These are phyloP conservation scores for Sporisorium scitamineum DNA, from an alignment of 1,284 basidiomycete species.

Conservation along the genomic window DNA sequence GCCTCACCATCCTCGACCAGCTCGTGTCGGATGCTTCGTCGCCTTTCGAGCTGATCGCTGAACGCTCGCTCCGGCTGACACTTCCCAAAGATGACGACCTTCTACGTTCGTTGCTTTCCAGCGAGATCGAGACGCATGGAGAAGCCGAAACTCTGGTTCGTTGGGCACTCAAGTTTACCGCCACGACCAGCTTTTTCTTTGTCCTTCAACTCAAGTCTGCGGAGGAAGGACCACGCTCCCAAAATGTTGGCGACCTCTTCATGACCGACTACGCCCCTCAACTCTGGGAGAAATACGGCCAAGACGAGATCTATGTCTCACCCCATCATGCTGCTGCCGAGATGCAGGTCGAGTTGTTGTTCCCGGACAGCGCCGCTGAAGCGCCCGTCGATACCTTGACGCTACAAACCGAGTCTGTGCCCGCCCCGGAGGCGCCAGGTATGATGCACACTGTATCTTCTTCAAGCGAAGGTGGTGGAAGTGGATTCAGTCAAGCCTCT, in stretches of 20 bases:
- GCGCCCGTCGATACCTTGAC: not conserved
- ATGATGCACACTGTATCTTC: constrained; percentile 8
- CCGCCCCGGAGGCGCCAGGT: not conserved
- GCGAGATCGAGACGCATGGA: constrained; percentile 26
- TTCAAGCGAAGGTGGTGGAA: constrained; percentile 16
- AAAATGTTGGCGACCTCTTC: constrained; percentile 1
- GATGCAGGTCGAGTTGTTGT: constrained; percentile 49
- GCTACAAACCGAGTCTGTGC: not conserved
- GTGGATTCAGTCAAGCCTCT: constrained; percentile 9
- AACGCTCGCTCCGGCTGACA: constrained; percentile 28
- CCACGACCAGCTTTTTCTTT: constrained; percentile 25
- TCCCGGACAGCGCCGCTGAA: constrained; percentile 29
- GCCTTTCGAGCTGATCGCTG: constrained; percentile 40
- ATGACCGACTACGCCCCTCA: not conserved
- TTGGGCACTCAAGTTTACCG: constrained; percentile 51
- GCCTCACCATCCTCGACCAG: constrained; percentile 14
- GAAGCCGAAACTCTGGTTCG: constrained; percentile 30
- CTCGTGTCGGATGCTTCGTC: constrained; percentile 8
- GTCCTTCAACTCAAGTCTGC: constrained; percentile 34
- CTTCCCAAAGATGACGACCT: constrained; percentile 48
- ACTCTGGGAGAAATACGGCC: constrained; percentile 31
- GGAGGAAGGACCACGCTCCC: not conserved
- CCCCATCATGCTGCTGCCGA: constrained; percentile 23
- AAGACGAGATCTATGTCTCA: constrained; percentile 48
- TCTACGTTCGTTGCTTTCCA: constrained; percentile 44